These are phyloP conservation scores for Taphrina betulina DNA, from an alignment of 1,139 yeast genomes.

Conservation along the genomic window DNA sequence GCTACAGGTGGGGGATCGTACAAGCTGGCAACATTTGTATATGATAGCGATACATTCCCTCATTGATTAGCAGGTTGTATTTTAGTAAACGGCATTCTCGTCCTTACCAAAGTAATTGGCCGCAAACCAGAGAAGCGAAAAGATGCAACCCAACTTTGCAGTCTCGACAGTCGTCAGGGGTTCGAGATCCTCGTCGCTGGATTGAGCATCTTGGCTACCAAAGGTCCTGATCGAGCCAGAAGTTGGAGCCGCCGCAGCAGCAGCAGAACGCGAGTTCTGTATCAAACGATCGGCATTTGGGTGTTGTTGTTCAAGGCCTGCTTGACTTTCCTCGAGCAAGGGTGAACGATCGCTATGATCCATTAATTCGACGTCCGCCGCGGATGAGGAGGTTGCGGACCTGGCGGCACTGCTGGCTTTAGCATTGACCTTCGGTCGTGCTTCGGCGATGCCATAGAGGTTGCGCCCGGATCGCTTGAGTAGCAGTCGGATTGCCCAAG, in stretches of 20 bases:
- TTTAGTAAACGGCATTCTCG: too few species aligned
- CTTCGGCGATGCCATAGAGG: background rate
- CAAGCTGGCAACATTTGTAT: constrained; percentile 34
- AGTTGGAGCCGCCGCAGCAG: background rate
- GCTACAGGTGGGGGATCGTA: background rate
- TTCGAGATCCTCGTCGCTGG: constrained; percentile 14
- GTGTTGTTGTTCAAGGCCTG: too few species aligned
- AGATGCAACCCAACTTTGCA: constrained; percentile 66
- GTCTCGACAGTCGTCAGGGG: constrained; percentile 43
- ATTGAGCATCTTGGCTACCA: constrained; percentile 25
- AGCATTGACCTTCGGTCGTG: background rate
- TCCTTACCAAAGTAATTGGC: constrained; percentile 86
- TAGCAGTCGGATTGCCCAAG: constrained; percentile 44
- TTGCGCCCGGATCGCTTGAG: background rate
- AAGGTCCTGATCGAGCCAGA: constrained; percentile 20
- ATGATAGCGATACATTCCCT: constrained; percentile 28
- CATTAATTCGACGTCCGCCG: background rate
- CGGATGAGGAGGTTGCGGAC: background rate
- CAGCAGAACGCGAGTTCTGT: too few species aligned
- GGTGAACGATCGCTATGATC: constrained; percentile 7
- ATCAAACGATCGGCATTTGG: too few species aligned
- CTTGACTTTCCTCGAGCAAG: background rate
- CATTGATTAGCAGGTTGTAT: constrained; percentile 58
- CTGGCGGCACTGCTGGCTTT: background rate
- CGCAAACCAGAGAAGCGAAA: constrained; percentile 81